Evolutionary conservation across 306 rosid species (phyloP), one percentile per base, ranked within the genome.

Genomic region (Albizia julibrissin): DNA sequence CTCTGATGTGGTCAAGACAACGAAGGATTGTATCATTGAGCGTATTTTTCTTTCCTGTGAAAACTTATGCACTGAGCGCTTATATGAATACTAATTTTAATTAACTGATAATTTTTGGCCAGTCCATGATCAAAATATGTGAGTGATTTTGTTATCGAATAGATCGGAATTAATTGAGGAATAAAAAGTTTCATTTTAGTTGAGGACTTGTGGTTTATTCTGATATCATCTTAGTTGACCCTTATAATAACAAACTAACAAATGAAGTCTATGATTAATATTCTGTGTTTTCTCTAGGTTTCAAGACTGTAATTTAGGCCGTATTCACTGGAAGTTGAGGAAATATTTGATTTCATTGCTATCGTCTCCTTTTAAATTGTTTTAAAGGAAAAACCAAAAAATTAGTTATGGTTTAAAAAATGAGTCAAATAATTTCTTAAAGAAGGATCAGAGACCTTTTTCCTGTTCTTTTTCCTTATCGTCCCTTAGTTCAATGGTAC

Each of bases 341-440:
- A 47, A 18, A 61, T 65, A 24, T 50, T 79, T 79, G 1, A 21
- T 65, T 10, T 4, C 27, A 65, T 65, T 78, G 52, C 43, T 59
- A 43, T 50, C 15, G 74, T 66, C 68, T 75, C 59, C 67, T 26
- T 62, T 62, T 24, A 2, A 8, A 24, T 44, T 40, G 34, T 50
- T 42, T 33, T 8, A 46, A 37, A 42, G 59, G 59, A 5, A 52
- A 19, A 52, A 52, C 22, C 8, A 61, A 59, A 26, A 79, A 47
- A 22, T 58, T 29, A 43, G 31, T 83, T 14, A 76, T 83, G 58
- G 71, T 47, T 80, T 50, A 12, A 42, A 70, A 79, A 82, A 76
- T 58, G 72, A 58, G 64, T 13, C 19, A 74, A 84, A 47, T 75
- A 11, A 37, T 3, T 59, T 77, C 21, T 81, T n/a, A 42, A 58